Conservation (phyloP, 2,329 filamentous ascomycete species). For the Aspergillus sp. region DNA sequence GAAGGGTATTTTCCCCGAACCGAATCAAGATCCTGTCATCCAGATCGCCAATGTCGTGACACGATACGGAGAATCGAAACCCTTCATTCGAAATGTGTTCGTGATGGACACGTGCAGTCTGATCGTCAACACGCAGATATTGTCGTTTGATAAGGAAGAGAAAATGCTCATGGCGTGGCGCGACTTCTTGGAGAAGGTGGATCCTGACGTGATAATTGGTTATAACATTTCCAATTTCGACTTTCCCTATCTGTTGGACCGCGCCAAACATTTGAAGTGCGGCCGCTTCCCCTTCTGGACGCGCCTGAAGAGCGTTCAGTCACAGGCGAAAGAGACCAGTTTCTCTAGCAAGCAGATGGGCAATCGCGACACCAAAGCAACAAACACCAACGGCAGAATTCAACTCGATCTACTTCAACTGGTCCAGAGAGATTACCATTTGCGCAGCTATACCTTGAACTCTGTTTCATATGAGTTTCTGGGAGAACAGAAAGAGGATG, state of each 20-base stretch:
- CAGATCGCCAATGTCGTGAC: slow-evolving; percentile 98
- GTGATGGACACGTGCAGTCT: slow-evolving; percentile 87
- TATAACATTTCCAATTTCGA: slow-evolving; percentile 99
- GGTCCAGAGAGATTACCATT: slow-evolving; percentile 89
- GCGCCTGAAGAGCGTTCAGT: slow-evolving; percentile 68
- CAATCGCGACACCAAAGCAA: slow-evolving; percentile 88
- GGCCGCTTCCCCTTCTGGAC: slow-evolving; percentile 83
- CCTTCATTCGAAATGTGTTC: slow-evolving; percentile 95
- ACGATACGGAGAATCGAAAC: slow-evolving; percentile 89
- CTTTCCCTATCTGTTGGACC: slow-evolving; percentile 90
- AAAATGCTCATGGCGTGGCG: slow-evolving; percentile 93
- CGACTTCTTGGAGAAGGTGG: slow-evolving; percentile 82
- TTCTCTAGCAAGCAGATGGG: slow-evolving; percentile 99
- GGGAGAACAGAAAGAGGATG: slow-evolving; percentile 97
- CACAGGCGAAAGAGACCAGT: slow-evolving; percentile 73
- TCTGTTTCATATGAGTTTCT: slow-evolving; percentile 94
- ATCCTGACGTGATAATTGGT: slow-evolving; percentile 95
- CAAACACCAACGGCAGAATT: slow-evolving; percentile 89
- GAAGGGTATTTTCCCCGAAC: slow-evolving; percentile 95
- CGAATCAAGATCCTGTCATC: slow-evolving; percentile 88
- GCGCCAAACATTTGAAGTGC: slow-evolving; percentile 81
- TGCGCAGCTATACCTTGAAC: slow-evolving; percentile 95
- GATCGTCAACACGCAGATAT: slow-evolving; percentile 91
- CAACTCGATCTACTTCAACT: slow-evolving; percentile 94
- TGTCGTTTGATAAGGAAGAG: slow-evolving; percentile 77